Conservation (phyloP, 2,329 filamentous ascomycete genomes). For the Penicillium sclerotigenum region DNA sequence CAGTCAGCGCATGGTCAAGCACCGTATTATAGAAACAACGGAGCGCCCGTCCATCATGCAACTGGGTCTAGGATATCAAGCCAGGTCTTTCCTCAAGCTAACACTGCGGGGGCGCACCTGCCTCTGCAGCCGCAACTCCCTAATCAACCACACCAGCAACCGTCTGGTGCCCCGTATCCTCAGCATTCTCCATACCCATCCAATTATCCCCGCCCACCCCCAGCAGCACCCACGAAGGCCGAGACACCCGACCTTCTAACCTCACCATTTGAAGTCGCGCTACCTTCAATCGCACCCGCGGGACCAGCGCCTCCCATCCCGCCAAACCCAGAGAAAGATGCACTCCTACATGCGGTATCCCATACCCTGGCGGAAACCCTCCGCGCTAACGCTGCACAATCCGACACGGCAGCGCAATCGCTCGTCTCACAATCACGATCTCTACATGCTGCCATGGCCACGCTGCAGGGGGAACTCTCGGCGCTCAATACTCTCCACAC, state of each 20-base stretch:
- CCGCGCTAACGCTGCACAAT: conserved; percentile 66
- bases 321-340: conserved; percentile 93
- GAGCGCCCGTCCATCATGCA: background rate
- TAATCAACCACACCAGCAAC: conserved; percentile 26
- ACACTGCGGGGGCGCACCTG: conserved; percentile 5
- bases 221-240: conserved; percentile 27
- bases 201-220: conserved; percentile 23
- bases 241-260: conserved; percentile 58
- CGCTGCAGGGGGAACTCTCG: conserved; percentile 70
- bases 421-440: conserved; percentile 76
- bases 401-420: conserved; percentile 69
- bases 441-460: conserved; percentile 65
- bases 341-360: conserved; percentile 73
- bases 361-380: conserved; percentile 66
- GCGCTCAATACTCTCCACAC: conserved; percentile 68
- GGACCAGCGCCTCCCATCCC: conserved; percentile 77
- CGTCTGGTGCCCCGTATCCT: conserved; percentile 29
- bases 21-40: conserved; percentile 3
- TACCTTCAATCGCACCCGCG: conserved; percentile 46
- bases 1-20: background rate
- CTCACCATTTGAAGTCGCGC: conserved; percentile 59
- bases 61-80: background rate
- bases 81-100: background rate
- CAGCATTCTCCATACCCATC: conserved; percentile 27
- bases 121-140: conserved; percentile 22